Evolutionary conservation across 2,329 filamentous ascomycete species (phyloP), one percentile per base, ranked within the genome.

Genomic region (Drechslerella coelobrocha): DNA sequence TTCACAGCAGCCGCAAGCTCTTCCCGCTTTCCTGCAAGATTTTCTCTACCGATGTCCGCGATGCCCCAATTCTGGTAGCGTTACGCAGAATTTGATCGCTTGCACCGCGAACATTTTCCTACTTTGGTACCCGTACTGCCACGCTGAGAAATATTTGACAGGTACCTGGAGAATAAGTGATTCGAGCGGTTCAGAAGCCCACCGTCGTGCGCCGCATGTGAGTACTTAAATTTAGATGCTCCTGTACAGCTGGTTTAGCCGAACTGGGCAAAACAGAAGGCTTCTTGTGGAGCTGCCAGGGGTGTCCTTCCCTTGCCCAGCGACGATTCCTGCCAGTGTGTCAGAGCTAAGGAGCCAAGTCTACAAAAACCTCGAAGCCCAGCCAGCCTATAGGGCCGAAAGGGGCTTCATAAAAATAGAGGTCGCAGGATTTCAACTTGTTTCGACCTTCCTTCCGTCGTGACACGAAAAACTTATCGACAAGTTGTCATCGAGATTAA

Each of bases 191-290:
- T 41, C 37, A 24, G 55, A 48, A 54, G 47, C 59, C 39, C 54
- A 24, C 53, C 48, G 62, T 26, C 51, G 41, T 69, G 9, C 63
- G 48, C 52, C 61, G 66, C 66, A 71, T 41, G 66, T 60, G 66
- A 63, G 59, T 14, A 21, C 41, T 45, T 71, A 71, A 71, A 71
- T 71, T 52, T 71, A 71, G 66, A 62, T 71, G 66, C 54, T 71
- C 59, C 66, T 59, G 65, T 71, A 56, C 48, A 71, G 59, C 29
- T 71, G 66, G 51, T 71, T 71, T 71, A 71, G 66, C 66, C 66
- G 66, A 71, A 71, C 66, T 62, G 66, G 59, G 66, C 66, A 71
- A 71, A 71, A 63, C 45, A 71, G 51, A 71, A 59, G 59, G 66
- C 48, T 59, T 59, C 12, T 39, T n/a, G 59, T 62, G 59, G 59